Conservation (phyloP, 768 basidiomycete genomes). For the Cantharellus cinnabarinus region DNA sequence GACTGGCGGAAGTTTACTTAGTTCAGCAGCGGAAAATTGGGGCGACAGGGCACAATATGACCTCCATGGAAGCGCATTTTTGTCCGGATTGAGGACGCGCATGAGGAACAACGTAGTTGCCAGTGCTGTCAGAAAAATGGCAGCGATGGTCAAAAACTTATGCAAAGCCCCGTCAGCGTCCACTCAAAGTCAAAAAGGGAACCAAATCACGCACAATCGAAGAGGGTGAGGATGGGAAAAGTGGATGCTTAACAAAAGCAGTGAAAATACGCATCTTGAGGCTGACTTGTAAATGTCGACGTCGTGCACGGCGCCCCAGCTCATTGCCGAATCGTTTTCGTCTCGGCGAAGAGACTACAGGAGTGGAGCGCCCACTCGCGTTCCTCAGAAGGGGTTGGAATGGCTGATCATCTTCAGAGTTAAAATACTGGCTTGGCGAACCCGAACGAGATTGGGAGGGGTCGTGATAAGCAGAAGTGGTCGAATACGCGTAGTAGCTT, state of each 20-base stretch:
- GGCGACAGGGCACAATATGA: slow-evolving; percentile 55
- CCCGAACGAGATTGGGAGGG: neutral
- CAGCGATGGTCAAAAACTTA: slow-evolving; percentile 33
- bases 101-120: slow-evolving; percentile 69
- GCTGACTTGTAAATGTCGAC: slow-evolving; percentile 6
- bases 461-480: neutral
- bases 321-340: neutral
- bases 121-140: slow-evolving; percentile 66
- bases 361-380: neutral
- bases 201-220: slow-evolving; percentile 25
- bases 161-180: neutral
- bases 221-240: slow-evolving; percentile 61
- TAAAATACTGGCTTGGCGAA: neutral
- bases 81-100: slow-evolving; percentile 89
- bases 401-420: neutral
- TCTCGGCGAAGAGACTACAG: neutral
- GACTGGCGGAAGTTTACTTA: slow-evolving; percentile 30
- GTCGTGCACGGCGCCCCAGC: neutral
- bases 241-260: slow-evolving; percentile 43
- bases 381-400: neutral
- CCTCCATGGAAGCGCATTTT: slow-evolving; percentile 84
- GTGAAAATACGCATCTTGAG: slow-evolving; percentile 42
- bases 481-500: neutral
- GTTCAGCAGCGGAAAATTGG: slow-evolving; percentile 49
- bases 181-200: neutral